A percentile compares a stretch with the other conserved stretches of the same genome.
Evolutionary conservation across 108 stramenopile genomes (phyloP).

Genomic region (Fragilaria crotonensis): DNA sequence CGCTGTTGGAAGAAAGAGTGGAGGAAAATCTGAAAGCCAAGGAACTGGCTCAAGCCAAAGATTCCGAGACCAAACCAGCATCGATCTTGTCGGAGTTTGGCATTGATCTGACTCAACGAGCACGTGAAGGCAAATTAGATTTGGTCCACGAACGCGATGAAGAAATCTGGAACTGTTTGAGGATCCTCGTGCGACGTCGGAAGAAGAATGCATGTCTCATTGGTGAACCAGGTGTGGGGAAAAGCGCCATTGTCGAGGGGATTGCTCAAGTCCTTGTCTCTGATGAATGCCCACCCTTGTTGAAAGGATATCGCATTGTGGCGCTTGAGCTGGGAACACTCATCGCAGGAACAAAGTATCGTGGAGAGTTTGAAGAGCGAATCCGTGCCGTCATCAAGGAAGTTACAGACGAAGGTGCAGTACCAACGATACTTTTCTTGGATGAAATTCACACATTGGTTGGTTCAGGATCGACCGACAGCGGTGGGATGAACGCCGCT

Average conservation of each 20-base stretch:
- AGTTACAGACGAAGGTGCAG: slow-evolving; percentile 63
- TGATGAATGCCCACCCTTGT: slow-evolving; percentile 51
- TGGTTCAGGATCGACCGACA: slow-evolving; percentile 61
- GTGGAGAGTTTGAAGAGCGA: slow-evolving; percentile 87
- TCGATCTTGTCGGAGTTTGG: slow-evolving; percentile 78
- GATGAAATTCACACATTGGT: slow-evolving; percentile 41
- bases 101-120: slow-evolving; percentile 80
- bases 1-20: too few relatives aligned
- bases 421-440: slow-evolving; percentile 85
- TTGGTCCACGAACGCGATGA: slow-evolving; percentile 67
- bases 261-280: slow-evolving; percentile 75
- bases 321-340: slow-evolving; percentile 70
- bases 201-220: slow-evolving; percentile 82
- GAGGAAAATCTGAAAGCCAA: slow-evolving; percentile 16
- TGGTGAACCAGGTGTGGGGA: slow-evolving; percentile 76
- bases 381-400: slow-evolving; percentile 74
- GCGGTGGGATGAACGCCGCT: slow-evolving; percentile 81
- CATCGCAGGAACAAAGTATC: slow-evolving; percentile 86
- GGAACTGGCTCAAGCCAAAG: slow-evolving; percentile 33
- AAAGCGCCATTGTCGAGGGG: slow-evolving; percentile 83
- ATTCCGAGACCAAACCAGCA: slow-evolving; percentile 20
- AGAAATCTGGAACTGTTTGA: slow-evolving; percentile 53
- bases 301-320: slow-evolving; percentile 66
- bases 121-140: slow-evolving; percentile 62
- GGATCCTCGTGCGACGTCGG: slow-evolving; percentile 65